phyloP scores from a whole-genome alignment of 371 early-diverging fungal species.

The Parasitella parasitica region DNA sequence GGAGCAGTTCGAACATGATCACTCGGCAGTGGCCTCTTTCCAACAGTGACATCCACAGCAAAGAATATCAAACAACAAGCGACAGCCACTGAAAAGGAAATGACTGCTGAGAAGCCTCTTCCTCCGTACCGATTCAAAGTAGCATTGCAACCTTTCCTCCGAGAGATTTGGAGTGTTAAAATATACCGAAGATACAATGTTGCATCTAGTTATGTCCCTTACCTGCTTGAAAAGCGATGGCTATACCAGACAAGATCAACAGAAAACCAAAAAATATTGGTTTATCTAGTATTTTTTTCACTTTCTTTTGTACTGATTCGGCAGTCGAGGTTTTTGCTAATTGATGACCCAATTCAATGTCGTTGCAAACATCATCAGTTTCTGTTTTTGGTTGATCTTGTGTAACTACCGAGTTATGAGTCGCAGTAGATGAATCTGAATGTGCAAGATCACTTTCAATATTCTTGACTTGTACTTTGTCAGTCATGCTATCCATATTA shows the following conservation, averaged over 20 bases:
- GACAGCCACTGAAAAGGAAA: constrained; percentile 18
- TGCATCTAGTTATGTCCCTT: neutral
- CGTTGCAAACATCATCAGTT: neutral
- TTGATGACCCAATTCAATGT: neutral
- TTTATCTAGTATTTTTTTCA: constrained; percentile 1
- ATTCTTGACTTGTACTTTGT: neutral
- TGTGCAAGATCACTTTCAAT: neutral
- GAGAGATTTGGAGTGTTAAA: too few species aligned
- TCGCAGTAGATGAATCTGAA: neutral
- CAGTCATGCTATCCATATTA: too few species aligned
- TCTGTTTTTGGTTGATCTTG: constrained; percentile 1
- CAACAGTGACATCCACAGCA: constrained; percentile 19
- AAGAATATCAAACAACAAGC: constrained; percentile 28
- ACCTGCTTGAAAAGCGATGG: constrained; percentile 30
- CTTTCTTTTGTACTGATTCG: constrained; percentile 2
- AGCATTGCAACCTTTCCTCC: constrained; percentile 36
- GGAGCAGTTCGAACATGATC: constrained; percentile 24
- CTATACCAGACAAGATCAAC: constrained; percentile 13
- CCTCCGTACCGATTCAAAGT: constrained; percentile 28
- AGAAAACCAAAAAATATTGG: constrained; percentile 11
- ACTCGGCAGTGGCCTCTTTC: constrained; percentile 22
- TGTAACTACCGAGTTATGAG: neutral
- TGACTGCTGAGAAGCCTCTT: constrained; percentile 28
- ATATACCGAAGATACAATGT: too few species aligned
- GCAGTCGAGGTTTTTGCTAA: neutral